phyloP scores from a whole-genome alignment of 192 early-diverging fungal species.

The Anaeromyces robustus region DNA sequence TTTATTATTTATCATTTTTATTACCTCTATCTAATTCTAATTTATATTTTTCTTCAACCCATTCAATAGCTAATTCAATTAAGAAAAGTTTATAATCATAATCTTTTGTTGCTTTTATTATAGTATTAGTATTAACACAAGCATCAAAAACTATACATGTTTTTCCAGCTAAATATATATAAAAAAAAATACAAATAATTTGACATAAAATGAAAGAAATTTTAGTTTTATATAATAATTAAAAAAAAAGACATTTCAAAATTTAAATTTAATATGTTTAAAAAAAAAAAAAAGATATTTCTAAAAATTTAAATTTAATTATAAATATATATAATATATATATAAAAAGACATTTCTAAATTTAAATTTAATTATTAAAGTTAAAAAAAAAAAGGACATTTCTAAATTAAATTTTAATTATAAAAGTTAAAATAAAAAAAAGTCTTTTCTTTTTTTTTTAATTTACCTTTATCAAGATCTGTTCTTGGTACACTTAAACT shows the following conservation, averaged over 20 bases:
- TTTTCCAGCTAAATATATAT: slow-evolving; percentile 11
- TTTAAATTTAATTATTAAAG: no score
- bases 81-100: slow-evolving; percentile 50
- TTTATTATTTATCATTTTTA: background rate
- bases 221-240: no score
- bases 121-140: slow-evolving; percentile 39
- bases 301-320: no score
- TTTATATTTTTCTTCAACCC: slow-evolving; percentile 44
- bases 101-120: slow-evolving; percentile 32
- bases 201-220: no score
- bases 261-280: no score
- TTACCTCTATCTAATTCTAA: slow-evolving; percentile 41
- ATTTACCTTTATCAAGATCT: slow-evolving; percentile 35
- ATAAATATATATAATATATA: no score
- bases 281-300: no score
- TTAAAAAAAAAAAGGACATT: background rate
- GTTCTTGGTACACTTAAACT: slow-evolving; percentile 26
- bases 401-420: no score
- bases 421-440: no score
- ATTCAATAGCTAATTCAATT: slow-evolving; percentile 45
- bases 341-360: no score
- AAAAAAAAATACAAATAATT: no score
- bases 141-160: slow-evolving; percentile 47
- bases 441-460: background rate
- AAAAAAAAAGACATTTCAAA: no score